These are phyloP conservation scores for Tricharina praecox DNA, from an alignment of 495 filamentous ascomycete species.

Conservation along the genomic window DNA sequence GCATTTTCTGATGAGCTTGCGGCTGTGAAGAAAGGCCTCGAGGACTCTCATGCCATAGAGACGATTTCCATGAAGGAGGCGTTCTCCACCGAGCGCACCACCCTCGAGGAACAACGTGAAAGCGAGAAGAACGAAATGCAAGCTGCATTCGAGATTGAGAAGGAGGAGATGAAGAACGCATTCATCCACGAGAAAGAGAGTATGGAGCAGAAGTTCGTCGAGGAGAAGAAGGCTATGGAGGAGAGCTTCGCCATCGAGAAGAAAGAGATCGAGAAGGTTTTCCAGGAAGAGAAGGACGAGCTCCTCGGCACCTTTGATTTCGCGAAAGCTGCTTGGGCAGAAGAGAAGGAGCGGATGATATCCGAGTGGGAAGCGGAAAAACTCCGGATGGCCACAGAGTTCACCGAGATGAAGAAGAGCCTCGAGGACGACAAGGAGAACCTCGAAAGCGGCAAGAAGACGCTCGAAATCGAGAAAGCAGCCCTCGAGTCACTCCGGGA, in stretches of 20 bases:
- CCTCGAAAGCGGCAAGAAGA: constrained; percentile 14
- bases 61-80: constrained; percentile 15
- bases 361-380: constrained; percentile 11
- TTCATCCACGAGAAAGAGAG: constrained; percentile 12
- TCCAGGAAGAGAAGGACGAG: constrained; percentile 29
- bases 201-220: constrained; percentile 15
- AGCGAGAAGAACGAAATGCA: constrained; percentile 31
- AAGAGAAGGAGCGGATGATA: constrained; percentile 20
- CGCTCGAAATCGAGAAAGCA: constrained; percentile 10
- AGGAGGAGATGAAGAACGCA: constrained; percentile 16
- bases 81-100: neutral
- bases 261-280: constrained; percentile 14
- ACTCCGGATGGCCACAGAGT: constrained; percentile 14
- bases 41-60: constrained; percentile 27
- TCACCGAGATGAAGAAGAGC: constrained; percentile 17
- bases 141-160: constrained; percentile 30
- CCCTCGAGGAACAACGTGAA: constrained; percentile 8
- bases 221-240: constrained; percentile 17
- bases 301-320: constrained; percentile 16
- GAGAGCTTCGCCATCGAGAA: constrained; percentile 21
- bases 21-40: constrained; percentile 27
- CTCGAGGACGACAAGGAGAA: constrained; percentile 17
- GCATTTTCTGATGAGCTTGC: constrained; percentile 24
- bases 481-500: constrained; percentile 13
- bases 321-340: constrained; percentile 19